Evolutionary conservation across 495 filamentous ascomycete genomes (phyloP).

Genomic region (Penicillium daleae): DNA sequence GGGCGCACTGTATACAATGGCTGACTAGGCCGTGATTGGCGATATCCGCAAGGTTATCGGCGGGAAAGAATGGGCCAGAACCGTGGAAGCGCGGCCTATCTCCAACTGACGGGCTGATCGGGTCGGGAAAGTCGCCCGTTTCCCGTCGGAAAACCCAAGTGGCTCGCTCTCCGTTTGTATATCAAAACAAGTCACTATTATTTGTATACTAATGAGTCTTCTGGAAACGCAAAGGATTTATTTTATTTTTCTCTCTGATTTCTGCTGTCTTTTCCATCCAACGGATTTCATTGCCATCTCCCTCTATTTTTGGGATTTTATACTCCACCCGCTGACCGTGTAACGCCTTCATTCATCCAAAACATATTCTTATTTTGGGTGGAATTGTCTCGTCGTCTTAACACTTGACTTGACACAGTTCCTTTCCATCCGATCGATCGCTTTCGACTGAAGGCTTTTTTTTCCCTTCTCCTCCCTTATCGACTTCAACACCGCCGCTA

Average conservation of each 20-base stretch:
- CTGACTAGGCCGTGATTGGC: slow-evolving; percentile 26
- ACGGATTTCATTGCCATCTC: slow-evolving; percentile 5
- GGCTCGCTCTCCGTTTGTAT: slow-evolving; percentile 29
- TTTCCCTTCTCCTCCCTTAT: slow-evolving; percentile 6
- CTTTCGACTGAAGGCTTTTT: background rate
- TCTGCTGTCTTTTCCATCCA: slow-evolving; percentile 4
- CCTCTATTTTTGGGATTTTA: slow-evolving; percentile 19
- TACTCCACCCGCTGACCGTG: slow-evolving; percentile 14
- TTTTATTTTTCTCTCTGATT: slow-evolving; percentile 3
- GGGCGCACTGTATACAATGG: slow-evolving; percentile 23
- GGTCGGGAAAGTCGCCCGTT: slow-evolving; percentile 41
- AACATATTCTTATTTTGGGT: slow-evolving; percentile 22
- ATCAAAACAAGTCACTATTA: slow-evolving; percentile 34
- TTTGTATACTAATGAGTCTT: slow-evolving; percentile 21
- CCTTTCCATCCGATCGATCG: slow-evolving; percentile 3
- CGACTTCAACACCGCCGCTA: slow-evolving; percentile 22
- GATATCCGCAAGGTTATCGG: slow-evolving; percentile 41
- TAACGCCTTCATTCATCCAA: slow-evolving; percentile 16
- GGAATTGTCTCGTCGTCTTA: slow-evolving; percentile 4
- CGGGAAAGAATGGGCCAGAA: slow-evolving; percentile 37
- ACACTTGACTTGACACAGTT: slow-evolving; percentile 12
- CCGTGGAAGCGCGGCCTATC: slow-evolving; percentile 16
- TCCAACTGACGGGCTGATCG: slow-evolving; percentile 22
- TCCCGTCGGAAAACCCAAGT: slow-evolving; percentile 44
- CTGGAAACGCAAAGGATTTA: background rate